Evolutionary conservation across 2,329 filamentous ascomycete genomes (phyloP).

Genomic region (Fusarium continuum): DNA sequence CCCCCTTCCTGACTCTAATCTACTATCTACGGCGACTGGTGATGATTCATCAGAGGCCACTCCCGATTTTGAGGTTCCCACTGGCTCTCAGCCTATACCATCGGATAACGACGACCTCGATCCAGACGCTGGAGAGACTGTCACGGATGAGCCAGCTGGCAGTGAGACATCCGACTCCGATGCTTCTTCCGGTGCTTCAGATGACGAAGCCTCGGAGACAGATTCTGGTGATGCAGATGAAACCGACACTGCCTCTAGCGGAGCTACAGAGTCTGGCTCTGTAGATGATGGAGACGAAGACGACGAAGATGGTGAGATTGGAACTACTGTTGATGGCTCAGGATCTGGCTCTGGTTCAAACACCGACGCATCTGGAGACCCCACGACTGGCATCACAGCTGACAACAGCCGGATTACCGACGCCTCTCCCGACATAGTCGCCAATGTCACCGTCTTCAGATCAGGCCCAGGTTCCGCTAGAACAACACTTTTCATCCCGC

Average conservation of each 20-base stretch:
- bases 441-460: conserved; percentile 25
- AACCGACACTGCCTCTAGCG: not conserved
- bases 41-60: not conserved
- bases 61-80: not conserved
- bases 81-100: not conserved
- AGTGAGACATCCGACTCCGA: accelerated
- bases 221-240: accelerated
- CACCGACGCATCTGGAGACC: not conserved
- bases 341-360: not conserved
- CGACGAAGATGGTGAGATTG: not conserved
- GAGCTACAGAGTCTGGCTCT: not conserved
- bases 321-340: not conserved
- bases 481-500: conserved; percentile 12
- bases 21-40: not conserved
- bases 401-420: not conserved
- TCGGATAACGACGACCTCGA: not conserved
- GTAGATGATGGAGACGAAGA: not conserved
- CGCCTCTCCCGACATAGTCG: not conserved
- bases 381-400: not conserved
- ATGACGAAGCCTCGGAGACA: not conserved
- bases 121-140: not conserved
- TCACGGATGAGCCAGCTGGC: accelerated
- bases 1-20: not conserved
- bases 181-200: not conserved
- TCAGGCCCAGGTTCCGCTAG: not conserved